Percentiles rank a stretch among this genome's conserved stretches.
Evolutionary conservation across 148 eudicot genomes (phyloP).

Genomic region (Camellia sinensis): DNA sequence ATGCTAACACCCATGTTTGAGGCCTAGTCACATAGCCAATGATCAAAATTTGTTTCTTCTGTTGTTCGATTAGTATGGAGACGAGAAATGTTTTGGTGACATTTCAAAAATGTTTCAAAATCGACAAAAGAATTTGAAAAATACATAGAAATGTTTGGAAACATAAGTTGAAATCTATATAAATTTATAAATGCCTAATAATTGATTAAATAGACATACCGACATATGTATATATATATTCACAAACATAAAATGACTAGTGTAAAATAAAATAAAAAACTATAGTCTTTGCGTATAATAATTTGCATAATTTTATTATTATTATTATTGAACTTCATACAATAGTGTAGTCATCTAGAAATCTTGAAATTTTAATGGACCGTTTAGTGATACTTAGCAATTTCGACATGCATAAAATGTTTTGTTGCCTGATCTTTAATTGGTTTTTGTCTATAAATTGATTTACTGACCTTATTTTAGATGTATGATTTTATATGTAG

Average conservation of each 20-base stretch:
- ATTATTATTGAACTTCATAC: too few species aligned
- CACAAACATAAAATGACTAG: too few species aligned
- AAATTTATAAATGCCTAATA: too few species aligned
- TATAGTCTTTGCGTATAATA: background rate
- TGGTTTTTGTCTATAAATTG: background rate
- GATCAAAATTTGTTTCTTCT: background rate
- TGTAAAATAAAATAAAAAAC: too few species aligned
- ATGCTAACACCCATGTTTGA: background rate
- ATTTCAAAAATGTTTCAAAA: background rate
- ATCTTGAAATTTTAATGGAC: background rate
- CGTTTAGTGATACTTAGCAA: too few species aligned
- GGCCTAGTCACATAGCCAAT: background rate
- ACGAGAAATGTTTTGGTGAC: background rate
- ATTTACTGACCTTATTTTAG: background rate
- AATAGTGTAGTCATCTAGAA: background rate
- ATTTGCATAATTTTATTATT: background rate
- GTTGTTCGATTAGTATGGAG: background rate
- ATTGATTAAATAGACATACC: too few species aligned
- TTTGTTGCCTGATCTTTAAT: background rate
- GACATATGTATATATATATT: too few species aligned
- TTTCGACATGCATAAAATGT: background rate
- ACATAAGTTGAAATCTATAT: too few species aligned
- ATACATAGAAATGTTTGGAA: too few species aligned
- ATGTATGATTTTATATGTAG: constrained; percentile 27
- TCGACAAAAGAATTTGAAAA: too few species aligned